phyloP scores from a whole-genome alignment of 176 grass and related monocot genomes.

The Eleusine indica region DNA sequence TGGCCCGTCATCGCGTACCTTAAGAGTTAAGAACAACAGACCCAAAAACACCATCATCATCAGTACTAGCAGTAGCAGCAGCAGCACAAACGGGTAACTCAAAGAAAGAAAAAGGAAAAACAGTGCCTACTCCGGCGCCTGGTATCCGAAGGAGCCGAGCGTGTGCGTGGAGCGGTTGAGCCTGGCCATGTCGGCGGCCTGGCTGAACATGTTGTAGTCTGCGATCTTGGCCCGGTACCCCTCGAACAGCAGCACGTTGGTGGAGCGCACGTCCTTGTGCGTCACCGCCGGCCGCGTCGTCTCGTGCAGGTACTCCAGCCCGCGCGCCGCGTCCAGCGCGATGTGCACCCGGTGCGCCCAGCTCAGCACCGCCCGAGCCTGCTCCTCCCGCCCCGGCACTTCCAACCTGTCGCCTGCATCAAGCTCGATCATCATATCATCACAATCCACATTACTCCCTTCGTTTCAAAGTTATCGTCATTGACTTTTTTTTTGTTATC shows the following conservation, averaged over 20 bases:
- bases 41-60: not conserved
- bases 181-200: constrained; percentile 59
- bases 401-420: not conserved
- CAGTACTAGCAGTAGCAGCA: no score
- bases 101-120: not conserved
- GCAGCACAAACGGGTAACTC: not conserved
- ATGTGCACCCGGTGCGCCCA: constrained; percentile 59
- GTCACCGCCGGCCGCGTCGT: constrained; percentile 48
- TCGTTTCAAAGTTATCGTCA: not conserved
- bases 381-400: not conserved
- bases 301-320: constrained; percentile 78
- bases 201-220: constrained; percentile 76
- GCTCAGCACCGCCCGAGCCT: constrained; percentile 41
- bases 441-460: no score
- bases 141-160: constrained; percentile 68
- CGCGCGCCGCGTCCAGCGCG: constrained; percentile 63
- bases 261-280: constrained; percentile 65
- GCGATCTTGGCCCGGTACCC: constrained; percentile 60
- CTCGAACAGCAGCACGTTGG: constrained; percentile 71
- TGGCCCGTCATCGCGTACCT: constrained; percentile 60
- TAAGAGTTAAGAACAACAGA: not conserved
- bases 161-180: constrained; percentile 62
- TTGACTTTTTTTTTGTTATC: no score
- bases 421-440: no score
- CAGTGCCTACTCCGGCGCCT: constrained; percentile 56